These are phyloP conservation scores for Drechmeria coniospora DNA, from an alignment of 2,329 filamentous ascomycete genomes.

Conservation along the genomic window DNA sequence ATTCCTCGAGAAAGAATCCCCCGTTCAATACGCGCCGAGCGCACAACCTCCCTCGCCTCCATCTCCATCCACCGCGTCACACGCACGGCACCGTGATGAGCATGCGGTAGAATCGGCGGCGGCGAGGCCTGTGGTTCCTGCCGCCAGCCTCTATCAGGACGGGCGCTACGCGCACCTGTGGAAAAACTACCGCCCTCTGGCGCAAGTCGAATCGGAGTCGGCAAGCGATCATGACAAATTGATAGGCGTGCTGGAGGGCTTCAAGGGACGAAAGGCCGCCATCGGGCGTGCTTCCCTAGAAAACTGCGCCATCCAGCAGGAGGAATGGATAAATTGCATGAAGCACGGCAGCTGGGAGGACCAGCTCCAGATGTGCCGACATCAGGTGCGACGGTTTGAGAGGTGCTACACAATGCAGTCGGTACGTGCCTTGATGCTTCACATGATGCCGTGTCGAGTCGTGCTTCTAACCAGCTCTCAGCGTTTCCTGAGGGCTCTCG, in stretches of 20 bases:
- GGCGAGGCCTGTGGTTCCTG: conserved; percentile 22
- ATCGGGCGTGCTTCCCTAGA: conserved; percentile 76
- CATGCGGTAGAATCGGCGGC: conserved; percentile 7
- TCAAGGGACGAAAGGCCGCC: conserved; percentile 64
- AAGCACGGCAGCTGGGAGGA: conserved; percentile 51
- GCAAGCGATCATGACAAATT: conserved; percentile 70
- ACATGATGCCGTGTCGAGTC: conserved; percentile 9
- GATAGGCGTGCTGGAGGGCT: conserved; percentile 63
- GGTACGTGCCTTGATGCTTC: conserved; percentile 25
- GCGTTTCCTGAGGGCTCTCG: conserved; percentile 80
- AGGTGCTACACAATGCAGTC: conserved; percentile 82
- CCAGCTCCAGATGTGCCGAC: conserved; percentile 64
- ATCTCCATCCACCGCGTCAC: conserved; percentile 1
- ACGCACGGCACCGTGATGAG: conserved; percentile 4
- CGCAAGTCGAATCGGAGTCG: conserved; percentile 50
- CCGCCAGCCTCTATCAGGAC: conserved; percentile 39
- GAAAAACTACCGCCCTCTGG: conserved; percentile 72
- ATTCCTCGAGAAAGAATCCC: conserved; percentile 71
- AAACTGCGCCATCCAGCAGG: conserved; percentile 81
- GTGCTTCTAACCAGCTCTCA: conserved; percentile 16
- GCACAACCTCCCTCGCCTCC: conserved; percentile 9
- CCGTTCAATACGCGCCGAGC: conserved; percentile 44
- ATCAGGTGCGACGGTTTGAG: conserved; percentile 64
- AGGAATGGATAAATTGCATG: conserved; percentile 73
- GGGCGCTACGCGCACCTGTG: conserved; percentile 71